Evolutionary conservation across 257 asterid species (phyloP).

Genomic region (Petrea volubilis): DNA sequence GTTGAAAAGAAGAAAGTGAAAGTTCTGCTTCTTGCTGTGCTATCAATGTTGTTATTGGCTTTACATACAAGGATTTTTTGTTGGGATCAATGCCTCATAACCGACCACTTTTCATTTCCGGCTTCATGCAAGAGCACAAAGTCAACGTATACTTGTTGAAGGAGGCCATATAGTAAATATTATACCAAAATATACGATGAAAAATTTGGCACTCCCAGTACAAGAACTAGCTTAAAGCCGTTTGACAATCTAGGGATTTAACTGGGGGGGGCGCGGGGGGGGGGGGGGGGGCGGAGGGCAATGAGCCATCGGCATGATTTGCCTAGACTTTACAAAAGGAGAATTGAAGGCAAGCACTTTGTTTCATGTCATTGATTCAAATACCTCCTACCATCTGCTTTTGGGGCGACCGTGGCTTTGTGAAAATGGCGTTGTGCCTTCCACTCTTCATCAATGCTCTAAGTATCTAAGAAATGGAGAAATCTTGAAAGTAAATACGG

Average conservation of each 20-base stretch:
- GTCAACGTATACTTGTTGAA: not conserved
- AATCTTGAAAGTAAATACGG: not conserved
- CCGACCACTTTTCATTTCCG: not conserved
- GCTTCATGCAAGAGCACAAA: no score
- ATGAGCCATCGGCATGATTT: not conserved
- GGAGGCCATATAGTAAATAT: not conserved
- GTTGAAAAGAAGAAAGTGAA: no score
- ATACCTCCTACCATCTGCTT: not conserved
- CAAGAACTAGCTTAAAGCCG: not conserved
- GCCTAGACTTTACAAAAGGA: not conserved
- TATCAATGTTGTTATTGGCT: not conserved
- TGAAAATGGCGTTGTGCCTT: not conserved
- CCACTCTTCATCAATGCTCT: not conserved
- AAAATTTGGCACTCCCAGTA: not conserved
- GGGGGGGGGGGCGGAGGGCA: no score
- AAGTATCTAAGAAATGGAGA: not conserved
- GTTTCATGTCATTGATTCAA: not conserved
- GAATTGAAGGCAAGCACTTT: not conserved
- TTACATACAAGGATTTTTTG: not conserved
- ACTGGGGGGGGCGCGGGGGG: no score
- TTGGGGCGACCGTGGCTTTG: constrained; percentile 3
- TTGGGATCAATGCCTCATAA: not conserved
- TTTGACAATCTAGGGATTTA: not conserved
- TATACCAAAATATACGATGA: not conserved
- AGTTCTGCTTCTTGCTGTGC: no score